Conservation (phyloP, 2,329 filamentous ascomycete species). For the Fusarium nematophilum region DNA sequence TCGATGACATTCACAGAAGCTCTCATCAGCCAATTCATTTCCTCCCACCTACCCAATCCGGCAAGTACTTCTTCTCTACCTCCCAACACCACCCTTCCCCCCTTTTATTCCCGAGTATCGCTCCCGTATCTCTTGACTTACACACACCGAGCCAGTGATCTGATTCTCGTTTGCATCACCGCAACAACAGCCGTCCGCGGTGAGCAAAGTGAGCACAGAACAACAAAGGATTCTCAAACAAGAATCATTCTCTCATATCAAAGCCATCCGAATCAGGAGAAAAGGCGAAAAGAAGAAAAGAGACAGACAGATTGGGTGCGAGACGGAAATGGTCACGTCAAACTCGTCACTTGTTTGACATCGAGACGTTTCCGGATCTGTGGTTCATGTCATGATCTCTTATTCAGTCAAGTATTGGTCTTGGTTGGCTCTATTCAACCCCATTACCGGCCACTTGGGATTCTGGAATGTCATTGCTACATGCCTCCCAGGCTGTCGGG, state of each 20-base stretch:
- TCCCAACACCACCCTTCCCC: background rate
- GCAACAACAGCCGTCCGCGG: conserved; percentile 32
- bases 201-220: conserved; percentile 2
- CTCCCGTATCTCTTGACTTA: conserved; percentile 16
- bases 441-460: too few species aligned
- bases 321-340: too few species aligned
- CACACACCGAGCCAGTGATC: conserved; percentile 2
- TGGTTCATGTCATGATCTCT: too few species aligned
- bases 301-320: too few species aligned
- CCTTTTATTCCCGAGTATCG: conserved; percentile 15
- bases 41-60: conserved; percentile 29
- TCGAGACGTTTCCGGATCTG: too few species aligned
- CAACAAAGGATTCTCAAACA: background rate
- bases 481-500: conserved; percentile 1
- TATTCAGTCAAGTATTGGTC: too few species aligned
- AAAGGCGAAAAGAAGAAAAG: too few species aligned
- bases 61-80: conserved; percentile 27
- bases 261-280: too few species aligned
- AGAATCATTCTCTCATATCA: too few species aligned
- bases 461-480: conserved; percentile 14
- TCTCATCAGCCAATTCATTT: conserved; percentile 30
- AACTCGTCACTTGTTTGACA: too few species aligned
- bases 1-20: background rate
- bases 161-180: conserved; percentile 30
- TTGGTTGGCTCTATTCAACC: too few species aligned